Conservation (phyloP, 2,329 filamentous ascomycete species). For the Aaosphaeria arxii region DNA sequence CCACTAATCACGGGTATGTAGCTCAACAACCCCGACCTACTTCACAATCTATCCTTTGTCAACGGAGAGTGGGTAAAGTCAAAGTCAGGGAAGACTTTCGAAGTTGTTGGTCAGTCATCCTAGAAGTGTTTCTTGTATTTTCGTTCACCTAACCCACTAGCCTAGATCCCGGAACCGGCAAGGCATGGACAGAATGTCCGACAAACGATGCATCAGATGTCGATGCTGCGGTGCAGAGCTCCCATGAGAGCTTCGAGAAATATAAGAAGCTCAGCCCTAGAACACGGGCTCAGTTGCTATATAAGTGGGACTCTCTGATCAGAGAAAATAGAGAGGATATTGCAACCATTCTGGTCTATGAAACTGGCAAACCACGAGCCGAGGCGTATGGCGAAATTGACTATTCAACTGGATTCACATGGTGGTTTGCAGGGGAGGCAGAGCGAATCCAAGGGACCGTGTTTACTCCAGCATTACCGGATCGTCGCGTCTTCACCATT, state of each 20-base stretch:
- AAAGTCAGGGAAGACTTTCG: slow-evolving; percentile 57
- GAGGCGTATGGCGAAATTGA: slow-evolving; percentile 54
- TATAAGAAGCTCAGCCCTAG: slow-evolving; percentile 61
- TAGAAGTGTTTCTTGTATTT: neutral
- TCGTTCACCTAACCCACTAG: neutral
- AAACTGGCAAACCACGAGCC: slow-evolving; percentile 53
- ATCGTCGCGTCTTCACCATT: slow-evolving; percentile 65
- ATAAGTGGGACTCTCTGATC: slow-evolving; percentile 65
- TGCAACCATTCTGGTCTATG: slow-evolving; percentile 60
- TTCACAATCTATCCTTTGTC: slow-evolving; percentile 54
- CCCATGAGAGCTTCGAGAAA: slow-evolving; percentile 58
- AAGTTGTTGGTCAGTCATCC: slow-evolving; percentile 47
- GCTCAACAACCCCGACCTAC: slow-evolving; percentile 54
- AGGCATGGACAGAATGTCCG: slow-evolving; percentile 48
- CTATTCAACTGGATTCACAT: slow-evolving; percentile 53
- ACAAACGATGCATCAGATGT: slow-evolving; percentile 57
- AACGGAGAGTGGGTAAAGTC: slow-evolving; percentile 55
- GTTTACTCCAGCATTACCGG: slow-evolving; percentile 57
- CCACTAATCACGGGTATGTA: slow-evolving; percentile 14
- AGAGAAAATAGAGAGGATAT: slow-evolving; percentile 61
- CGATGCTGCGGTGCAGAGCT: slow-evolving; percentile 56
- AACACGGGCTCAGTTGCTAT: slow-evolving; percentile 58
- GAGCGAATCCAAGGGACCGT: slow-evolving; percentile 62
- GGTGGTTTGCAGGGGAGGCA: slow-evolving; percentile 58
- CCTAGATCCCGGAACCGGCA: slow-evolving; percentile 51